phyloP scores from a whole-genome alignment of 192 early-diverging fungal genomes.

The Oehlia diaphana region DNA sequence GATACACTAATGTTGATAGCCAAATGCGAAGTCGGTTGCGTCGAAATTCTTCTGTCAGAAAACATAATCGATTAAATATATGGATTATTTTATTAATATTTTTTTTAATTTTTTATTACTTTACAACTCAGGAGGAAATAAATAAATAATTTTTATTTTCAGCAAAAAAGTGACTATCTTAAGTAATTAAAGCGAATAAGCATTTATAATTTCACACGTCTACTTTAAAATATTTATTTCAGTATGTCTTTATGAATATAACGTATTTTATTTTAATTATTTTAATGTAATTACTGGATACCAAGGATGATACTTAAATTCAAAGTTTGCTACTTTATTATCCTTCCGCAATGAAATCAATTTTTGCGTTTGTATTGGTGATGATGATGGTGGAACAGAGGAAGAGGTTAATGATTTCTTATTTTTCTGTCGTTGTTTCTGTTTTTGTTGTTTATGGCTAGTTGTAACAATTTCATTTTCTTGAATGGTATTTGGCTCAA shows the following conservation, averaged over 20 bases:
- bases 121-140: neutral
- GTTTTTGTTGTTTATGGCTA: conserved; percentile 14
- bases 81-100: neutral
- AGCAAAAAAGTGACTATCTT: neutral
- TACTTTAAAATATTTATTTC: neutral
- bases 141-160: neutral
- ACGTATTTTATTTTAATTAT: neutral
- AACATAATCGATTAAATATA: neutral
- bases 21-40: neutral
- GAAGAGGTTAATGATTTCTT: neutral
- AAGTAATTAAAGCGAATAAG: neutral
- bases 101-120: neutral
- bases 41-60: neutral
- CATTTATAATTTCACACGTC: neutral
- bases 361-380: neutral
- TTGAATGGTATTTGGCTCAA: neutral
- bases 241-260: neutral
- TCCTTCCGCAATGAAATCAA: neutral
- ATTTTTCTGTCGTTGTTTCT: conserved; percentile 13
- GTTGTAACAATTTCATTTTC: neutral
- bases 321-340: conserved; percentile 17
- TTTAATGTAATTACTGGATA: conserved; percentile 23
- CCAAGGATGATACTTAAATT: conserved; percentile 34
- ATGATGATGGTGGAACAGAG: neutral
- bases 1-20: neutral